Percentiles rank a stretch among this genome's conserved stretches.
Conservation (phyloP, 169 alveolate genomes). For the Babesia ovis region DNA sequence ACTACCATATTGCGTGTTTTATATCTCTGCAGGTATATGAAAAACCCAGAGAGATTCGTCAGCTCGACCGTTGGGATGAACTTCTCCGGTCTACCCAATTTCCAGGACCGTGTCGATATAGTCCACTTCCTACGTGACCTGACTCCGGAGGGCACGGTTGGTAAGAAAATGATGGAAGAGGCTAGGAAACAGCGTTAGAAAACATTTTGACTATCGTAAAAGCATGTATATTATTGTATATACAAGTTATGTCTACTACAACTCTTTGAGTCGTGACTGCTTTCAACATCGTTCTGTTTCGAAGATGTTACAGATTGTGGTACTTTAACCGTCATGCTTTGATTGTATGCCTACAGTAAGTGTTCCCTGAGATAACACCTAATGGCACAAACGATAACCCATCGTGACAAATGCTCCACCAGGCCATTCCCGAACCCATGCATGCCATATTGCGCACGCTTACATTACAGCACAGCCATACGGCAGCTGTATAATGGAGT, state of each 20-base stretch:
- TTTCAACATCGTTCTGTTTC: too few relatives aligned
- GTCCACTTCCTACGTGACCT: conserved; percentile 77
- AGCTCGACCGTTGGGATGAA: conserved; percentile 77
- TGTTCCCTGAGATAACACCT: conserved; percentile 73
- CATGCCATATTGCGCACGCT: too few relatives aligned
- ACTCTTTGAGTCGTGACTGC: too few relatives aligned
- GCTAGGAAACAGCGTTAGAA: conserved; percentile 17
- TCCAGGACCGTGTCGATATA: conserved; percentile 81
- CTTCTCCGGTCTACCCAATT: conserved; percentile 75
- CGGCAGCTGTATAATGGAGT: conserved; percentile 57
- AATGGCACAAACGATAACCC: conserved; percentile 65
- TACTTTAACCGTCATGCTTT: too few relatives aligned
- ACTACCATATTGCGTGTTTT: not conserved
- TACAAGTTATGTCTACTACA: too few relatives aligned
- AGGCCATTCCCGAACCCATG: too few relatives aligned
- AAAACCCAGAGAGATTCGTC: conserved; percentile 75
- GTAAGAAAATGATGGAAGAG: conserved; percentile 67
- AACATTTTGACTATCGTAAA: too few relatives aligned
- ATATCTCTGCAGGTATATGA: conserved; percentile 70
- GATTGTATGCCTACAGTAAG: too few relatives aligned
- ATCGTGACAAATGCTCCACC: conserved; percentile 68
- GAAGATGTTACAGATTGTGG: too few relatives aligned
- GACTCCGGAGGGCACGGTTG: conserved; percentile 76
- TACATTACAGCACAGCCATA: conserved; percentile 66
- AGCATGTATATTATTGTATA: too few relatives aligned